These are phyloP conservation scores for Solanum boliviense DNA, from an alignment of 257 asterid species.

Conservation along the genomic window DNA sequence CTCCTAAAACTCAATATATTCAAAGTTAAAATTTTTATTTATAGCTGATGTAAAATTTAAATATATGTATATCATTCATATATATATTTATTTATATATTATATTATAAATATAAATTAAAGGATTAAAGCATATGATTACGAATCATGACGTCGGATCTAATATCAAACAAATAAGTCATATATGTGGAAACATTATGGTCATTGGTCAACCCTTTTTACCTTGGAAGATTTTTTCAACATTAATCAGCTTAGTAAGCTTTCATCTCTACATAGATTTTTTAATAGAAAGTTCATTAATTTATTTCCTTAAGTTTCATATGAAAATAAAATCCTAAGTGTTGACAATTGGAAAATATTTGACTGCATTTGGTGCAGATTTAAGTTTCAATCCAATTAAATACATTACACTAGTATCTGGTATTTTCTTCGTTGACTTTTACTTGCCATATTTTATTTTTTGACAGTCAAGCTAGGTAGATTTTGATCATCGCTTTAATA, in stretches of 20 bases:
- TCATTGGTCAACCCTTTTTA: background rate
- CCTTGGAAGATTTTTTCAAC: background rate
- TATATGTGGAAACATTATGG: background rate
- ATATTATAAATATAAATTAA: too few species aligned
- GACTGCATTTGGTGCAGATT: background rate
- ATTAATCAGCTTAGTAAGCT: background rate
- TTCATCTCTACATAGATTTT: background rate
- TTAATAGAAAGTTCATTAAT: background rate
- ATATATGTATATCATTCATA: background rate
- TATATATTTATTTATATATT: background rate
- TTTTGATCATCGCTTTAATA: background rate
- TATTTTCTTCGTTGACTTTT: background rate
- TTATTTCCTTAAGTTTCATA: background rate
- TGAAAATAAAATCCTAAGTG: background rate
- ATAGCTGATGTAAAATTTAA: background rate
- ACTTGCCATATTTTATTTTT: background rate
- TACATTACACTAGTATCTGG: background rate
- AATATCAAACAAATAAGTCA: too few species aligned
- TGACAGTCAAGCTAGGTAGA: fast-evolving
- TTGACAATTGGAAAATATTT: background rate
- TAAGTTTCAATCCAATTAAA: background rate
- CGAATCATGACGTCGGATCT: too few species aligned
- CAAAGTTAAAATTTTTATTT: background rate
- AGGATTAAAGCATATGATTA: too few species aligned
- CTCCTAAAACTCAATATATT: too few species aligned